phyloP scores from a whole-genome alignment of 768 basidiomycete species.

The Pleurotus pulmonarius region DNA sequence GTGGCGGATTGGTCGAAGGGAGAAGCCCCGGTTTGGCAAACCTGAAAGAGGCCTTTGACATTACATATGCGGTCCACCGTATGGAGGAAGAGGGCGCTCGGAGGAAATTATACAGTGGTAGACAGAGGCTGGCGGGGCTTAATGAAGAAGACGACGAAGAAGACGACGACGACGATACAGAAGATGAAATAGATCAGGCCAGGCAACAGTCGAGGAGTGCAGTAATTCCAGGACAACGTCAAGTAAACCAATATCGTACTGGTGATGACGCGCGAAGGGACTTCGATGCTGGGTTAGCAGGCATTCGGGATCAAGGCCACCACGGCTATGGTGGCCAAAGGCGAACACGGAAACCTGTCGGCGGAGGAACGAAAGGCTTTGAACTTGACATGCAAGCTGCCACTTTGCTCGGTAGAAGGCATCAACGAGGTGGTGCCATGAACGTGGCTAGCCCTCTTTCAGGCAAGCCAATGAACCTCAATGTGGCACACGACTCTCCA shows the following conservation, averaged over 20 bases:
- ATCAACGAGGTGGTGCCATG: conserved; percentile 30
- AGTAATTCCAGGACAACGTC: neutral
- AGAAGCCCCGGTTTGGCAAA: conserved; percentile 91
- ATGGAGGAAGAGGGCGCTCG: conserved; percentile 99
- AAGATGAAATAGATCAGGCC: conserved; percentile 41
- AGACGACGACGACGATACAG: conserved; percentile 43
- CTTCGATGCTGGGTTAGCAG: conserved; percentile 6
- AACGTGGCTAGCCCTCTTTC: conserved; percentile 32
- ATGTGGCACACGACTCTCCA: conserved; percentile 17
- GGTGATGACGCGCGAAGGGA: neutral
- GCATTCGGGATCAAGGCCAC: conserved; percentile 1
- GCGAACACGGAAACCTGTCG: conserved; percentile 3
- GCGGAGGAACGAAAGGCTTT: conserved; percentile 39
- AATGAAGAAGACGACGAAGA: conserved; percentile 92
- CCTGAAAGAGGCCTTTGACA: conserved; percentile 97
- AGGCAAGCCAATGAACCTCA: conserved; percentile 24
- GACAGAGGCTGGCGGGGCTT: conserved; percentile 77
- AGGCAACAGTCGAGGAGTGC: neutral
- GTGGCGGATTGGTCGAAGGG: conserved; percentile 70
- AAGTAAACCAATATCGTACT: neutral
- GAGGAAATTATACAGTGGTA: conserved; percentile 77
- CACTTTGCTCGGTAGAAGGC: conserved; percentile 77
- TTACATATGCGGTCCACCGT: conserved; percentile 97
- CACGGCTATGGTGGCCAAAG: neutral
- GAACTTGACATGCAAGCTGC: conserved; percentile 86